Evolutionary conservation across 2,329 filamentous ascomycete species (phyloP).

Genomic region (Fusarium austroafricanum): DNA sequence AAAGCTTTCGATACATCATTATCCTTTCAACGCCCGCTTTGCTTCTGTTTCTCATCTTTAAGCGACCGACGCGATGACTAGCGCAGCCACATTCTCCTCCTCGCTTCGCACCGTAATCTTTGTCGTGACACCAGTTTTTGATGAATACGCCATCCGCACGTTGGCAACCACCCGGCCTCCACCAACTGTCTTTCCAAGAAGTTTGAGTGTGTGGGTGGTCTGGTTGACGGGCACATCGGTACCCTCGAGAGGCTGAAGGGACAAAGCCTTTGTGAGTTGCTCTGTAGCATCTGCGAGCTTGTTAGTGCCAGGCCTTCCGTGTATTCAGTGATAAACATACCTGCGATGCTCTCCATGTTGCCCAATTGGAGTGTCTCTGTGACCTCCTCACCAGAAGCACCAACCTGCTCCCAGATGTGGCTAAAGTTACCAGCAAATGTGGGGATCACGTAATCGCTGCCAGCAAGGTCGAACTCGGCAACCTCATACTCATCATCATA

Average conservation of each 20-base stretch:
- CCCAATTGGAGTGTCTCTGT: constrained; percentile 91
- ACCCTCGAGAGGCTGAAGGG: constrained; percentile 92
- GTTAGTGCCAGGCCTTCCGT: constrained; percentile 38
- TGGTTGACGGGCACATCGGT: constrained; percentile 90
- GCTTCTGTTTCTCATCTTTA: constrained; percentile 60
- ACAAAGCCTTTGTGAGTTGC: constrained; percentile 85
- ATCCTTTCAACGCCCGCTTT: constrained; percentile 52
- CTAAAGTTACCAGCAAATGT: constrained; percentile 95
- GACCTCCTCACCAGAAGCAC: constrained; percentile 87
- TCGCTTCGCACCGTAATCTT: constrained; percentile 94
- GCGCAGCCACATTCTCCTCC: constrained; percentile 87
- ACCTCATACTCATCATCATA: constrained; percentile 99
- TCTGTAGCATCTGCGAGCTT: constrained; percentile 82
- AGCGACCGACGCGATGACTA: constrained; percentile 86
- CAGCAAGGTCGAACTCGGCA: constrained; percentile 88
- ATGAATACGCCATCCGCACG: constrained; percentile 92
- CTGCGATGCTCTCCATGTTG: constrained; percentile 90
- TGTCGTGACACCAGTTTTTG: constrained; percentile 92
- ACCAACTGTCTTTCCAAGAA: constrained; percentile 93
- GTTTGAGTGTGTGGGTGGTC: constrained; percentile 92
- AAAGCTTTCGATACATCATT: constrained; percentile 51
- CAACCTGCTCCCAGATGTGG: constrained; percentile 94
- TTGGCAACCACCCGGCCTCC: constrained; percentile 89
- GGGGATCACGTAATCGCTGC: constrained; percentile 93
- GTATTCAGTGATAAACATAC: constrained; percentile 63